Evolutionary conservation across 2,329 filamentous ascomycete genomes (phyloP), one percentile per base, ranked within the genome.

Genomic region (Penicillium hesseltinei): DNA sequence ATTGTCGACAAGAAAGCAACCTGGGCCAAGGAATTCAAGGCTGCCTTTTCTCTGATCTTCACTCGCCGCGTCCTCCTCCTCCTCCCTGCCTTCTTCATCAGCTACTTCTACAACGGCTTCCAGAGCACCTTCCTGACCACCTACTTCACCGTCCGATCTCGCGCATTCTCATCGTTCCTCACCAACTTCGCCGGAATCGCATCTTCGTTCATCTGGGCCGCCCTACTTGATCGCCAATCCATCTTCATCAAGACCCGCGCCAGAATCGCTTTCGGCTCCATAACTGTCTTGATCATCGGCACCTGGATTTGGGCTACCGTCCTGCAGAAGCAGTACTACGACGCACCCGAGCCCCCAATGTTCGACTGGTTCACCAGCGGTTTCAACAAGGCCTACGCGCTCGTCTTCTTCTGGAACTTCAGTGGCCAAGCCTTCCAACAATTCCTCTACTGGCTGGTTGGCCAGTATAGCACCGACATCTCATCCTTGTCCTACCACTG

Each of bases 31-130:
- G 64, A 66, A 19, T 65, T 66, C 58, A 63, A 63, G 45, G 63
- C 64, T 17, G 64, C 57, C 5, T 11, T 66, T 13, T 59, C 57
- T 17, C 40, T 66, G 45, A 54, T 66, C 43, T 51, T 52, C 27
- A 66, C 61, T 10, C 61, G 64, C 27, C 64, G 64, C 2, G 62
- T 66, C 5, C 55, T 66, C 11, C 56, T 66, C 2, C 61, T 69
- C 1, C 56, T 69, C 5, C 67, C 67, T 0, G 54, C 66, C 2
- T 69, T 69, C 57, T 69, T 69, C 60, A 69, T 69, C 61, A 69
- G 67, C 44, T 69, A 69, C 55, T 69, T 69, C 61, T 69, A 68
- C 58, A 69, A 69, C 51, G 67, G 63, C 33, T 69, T 69, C 61
- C 50, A 62, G 23, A 67, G 64, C 53, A 69, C 67, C 1, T 69